A percentile compares a stretch with the other conserved stretches of the same genome.
Conservation (phyloP, 2,329 filamentous ascomycete species). For the Fusarium kyushuense region DNA sequence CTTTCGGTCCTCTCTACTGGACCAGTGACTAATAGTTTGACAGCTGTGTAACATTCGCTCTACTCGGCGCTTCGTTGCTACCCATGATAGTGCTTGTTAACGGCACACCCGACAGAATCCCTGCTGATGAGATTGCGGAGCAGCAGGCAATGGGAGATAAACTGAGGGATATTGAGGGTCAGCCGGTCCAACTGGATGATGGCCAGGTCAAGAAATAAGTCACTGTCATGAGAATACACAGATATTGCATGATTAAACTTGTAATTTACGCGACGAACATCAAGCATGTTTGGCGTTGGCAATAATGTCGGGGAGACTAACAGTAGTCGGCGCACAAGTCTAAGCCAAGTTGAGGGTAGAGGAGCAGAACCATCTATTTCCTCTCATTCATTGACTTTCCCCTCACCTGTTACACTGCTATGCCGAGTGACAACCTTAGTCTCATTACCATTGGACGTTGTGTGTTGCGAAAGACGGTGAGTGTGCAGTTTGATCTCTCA, state of each 20-base stretch:
- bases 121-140: slow-evolving; percentile 16
- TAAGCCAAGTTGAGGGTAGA: not conserved
- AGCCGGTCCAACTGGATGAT: not conserved
- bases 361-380: no score
- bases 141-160: slow-evolving; percentile 10
- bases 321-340: no score
- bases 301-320: no score
- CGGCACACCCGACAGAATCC: slow-evolving; percentile 17
- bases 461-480: not conserved
- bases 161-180: slow-evolving; percentile 8
- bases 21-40: rapidly evolving
- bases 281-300: not conserved
- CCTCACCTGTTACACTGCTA: not conserved
- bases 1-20: rapidly evolving
- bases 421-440: not conserved
- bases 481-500: no score
- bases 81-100: slow-evolving; percentile 30
- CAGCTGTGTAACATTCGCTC: slow-evolving; percentile 3
- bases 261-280: not conserved
- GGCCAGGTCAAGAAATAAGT: not conserved
- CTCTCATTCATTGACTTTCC: no score
- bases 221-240: rapidly evolving
- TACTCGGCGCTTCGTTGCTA: slow-evolving; percentile 7
- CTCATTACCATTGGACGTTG: not conserved
- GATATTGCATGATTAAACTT: rapidly evolving